Percentiles rank a stretch among this genome's conserved stretches.
Evolutionary conservation across 75 land plant species (phyloP).

Genomic region (Pinus tabuliformis): DNA sequence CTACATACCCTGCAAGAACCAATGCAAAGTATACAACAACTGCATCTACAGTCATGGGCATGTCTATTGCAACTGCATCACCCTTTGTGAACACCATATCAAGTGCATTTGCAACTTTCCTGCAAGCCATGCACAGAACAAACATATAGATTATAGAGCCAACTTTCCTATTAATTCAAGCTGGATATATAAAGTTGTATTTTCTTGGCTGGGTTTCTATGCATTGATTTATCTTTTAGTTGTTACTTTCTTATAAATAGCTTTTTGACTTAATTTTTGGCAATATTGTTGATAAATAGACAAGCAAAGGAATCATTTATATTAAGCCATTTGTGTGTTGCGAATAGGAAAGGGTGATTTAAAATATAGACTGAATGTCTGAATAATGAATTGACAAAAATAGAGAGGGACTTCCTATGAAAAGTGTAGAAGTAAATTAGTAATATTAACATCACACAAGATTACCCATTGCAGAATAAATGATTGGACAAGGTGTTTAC

Average conservation of each 20-base stretch:
- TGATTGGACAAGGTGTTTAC: background rate
- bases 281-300: background rate
- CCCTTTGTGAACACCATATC: conserved; percentile 70
- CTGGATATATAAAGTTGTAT: conserved; percentile 1
- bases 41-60: conserved; percentile 91
- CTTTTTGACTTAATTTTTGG: background rate
- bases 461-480: background rate
- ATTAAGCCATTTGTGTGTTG: background rate
- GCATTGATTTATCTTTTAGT: background rate
- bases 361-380: background rate
- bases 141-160: background rate
- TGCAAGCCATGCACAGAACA: conserved; percentile 23
- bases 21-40: conserved; percentile 83
- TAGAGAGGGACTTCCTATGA: background rate
- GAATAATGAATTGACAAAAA: background rate
- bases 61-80: conserved; percentile 86
- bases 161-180: conserved; percentile 5
- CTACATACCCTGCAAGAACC: conserved; percentile 77
- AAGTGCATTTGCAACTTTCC: conserved; percentile 88
- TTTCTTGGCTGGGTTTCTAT: background rate
- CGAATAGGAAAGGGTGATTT: background rate
- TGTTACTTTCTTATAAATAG: background rate
- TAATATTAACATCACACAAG: background rate
- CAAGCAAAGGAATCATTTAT: background rate
- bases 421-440: background rate